Evolutionary conservation across 1,139 yeast species (phyloP).

Genomic region (Yamadazyma taylorii): DNA sequence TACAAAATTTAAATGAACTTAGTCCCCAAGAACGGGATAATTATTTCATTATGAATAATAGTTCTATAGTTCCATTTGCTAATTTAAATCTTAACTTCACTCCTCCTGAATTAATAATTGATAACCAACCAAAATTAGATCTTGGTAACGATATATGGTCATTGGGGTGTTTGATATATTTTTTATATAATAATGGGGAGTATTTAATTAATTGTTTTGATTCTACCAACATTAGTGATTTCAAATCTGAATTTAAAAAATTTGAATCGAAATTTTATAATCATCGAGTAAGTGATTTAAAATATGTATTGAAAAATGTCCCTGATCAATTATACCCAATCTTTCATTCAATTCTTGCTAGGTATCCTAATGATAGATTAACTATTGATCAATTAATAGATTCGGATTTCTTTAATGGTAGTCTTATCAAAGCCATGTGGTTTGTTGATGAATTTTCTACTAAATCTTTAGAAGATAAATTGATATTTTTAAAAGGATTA

Average conservation of each 20-base stretch:
- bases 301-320: constrained; percentile 44
- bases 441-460: constrained; percentile 85
- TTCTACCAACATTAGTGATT: constrained; percentile 47
- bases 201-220: constrained; percentile 48
- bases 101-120: constrained; percentile 33
- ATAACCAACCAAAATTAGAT: constrained; percentile 42
- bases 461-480: constrained; percentile 65
- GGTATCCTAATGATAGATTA: constrained; percentile 45
- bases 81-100: constrained; percentile 71
- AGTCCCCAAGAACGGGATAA: constrained; percentile 51
- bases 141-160: constrained; percentile 83
- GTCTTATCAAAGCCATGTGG: constrained; percentile 77
- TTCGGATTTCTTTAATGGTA: constrained; percentile 70
- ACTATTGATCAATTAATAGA: constrained; percentile 52
- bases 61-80: constrained; percentile 77
- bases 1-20: constrained; percentile 54
- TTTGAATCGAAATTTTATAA: constrained; percentile 43
- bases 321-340: constrained; percentile 35
- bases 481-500: constrained; percentile 67
- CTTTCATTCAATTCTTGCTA: constrained; percentile 39
- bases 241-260: constrained; percentile 46
- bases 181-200: constrained; percentile 56
- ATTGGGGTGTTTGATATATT: constrained; percentile 72
- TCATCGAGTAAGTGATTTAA: constrained; percentile 47
- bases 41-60: constrained; percentile 61